These are phyloP conservation scores for Aspergillus ochraceoroseus DNA, from an alignment of 2,329 filamentous ascomycete genomes.

Conservation along the genomic window DNA sequence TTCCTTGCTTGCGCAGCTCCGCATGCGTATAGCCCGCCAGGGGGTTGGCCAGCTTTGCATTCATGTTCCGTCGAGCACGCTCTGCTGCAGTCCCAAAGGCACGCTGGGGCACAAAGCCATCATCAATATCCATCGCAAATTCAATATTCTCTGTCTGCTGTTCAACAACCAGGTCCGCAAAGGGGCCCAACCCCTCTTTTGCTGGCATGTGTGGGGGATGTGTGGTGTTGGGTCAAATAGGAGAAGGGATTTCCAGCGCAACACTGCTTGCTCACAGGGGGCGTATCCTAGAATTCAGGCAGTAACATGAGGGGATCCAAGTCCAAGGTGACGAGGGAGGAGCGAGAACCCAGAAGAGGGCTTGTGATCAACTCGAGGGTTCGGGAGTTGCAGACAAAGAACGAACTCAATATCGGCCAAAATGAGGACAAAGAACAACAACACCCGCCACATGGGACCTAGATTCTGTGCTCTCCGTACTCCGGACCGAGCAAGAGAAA, in stretches of 20 bases:
- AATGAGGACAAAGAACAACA: no score
- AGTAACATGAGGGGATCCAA: neutral
- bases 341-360: neutral
- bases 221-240: neutral
- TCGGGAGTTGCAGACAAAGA: no score
- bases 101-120: slow-evolving; percentile 24
- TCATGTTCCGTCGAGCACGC: slow-evolving; percentile 39
- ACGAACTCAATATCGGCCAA: no score
- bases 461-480: no score
- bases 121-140: slow-evolving; percentile 13
- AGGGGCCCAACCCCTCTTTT: slow-evolving; percentile 11
- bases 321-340: slow-evolving; percentile 2
- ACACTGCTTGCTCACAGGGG: no score
- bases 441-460: no score
- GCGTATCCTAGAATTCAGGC: no score
- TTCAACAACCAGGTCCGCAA: slow-evolving; percentile 8
- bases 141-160: slow-evolving; percentile 14
- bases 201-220: slow-evolving; percentile 14
- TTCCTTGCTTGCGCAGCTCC: slow-evolving; percentile 54
- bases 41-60: slow-evolving; percentile 53
- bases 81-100: slow-evolving; percentile 36
- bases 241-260: no score
- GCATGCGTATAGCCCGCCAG: slow-evolving; percentile 47
- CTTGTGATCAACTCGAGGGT: slow-evolving; percentile 1
- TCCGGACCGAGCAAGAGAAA: no score